phyloP scores from a whole-genome alignment of 495 filamentous ascomycete species.

The Aspergillus heteromorphus region DNA sequence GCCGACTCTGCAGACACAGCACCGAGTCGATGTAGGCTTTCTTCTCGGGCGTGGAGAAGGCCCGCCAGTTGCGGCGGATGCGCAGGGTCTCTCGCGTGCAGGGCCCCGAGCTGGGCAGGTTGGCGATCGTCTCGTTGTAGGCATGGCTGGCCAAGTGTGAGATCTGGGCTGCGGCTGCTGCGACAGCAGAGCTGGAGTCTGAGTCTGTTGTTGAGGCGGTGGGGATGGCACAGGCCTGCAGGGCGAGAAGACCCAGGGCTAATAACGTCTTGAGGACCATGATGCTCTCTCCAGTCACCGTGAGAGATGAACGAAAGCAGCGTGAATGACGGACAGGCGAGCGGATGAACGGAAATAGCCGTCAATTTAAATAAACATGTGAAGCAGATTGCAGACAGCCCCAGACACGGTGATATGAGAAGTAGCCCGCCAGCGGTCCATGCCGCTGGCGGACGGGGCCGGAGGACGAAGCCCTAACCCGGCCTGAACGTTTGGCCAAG shows the following conservation, averaged over 20 bases:
- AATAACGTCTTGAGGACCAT: constrained; percentile 16
- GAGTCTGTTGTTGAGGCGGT: constrained; percentile 1
- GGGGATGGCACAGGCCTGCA: constrained; percentile 10
- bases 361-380: too few species aligned
- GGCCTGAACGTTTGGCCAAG: too few species aligned
- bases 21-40: constrained; percentile 55
- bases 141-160: constrained; percentile 15
- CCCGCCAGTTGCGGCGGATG: constrained; percentile 45
- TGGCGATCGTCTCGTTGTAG: constrained; percentile 12
- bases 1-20: constrained; percentile 48
- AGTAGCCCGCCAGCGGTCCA: too few species aligned
- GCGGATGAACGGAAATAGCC: too few species aligned
- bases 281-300: not conserved
- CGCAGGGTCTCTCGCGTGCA: constrained; percentile 45
- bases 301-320: not conserved
- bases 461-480: too few species aligned
- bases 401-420: too few species aligned
- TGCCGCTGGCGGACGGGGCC: too few species aligned
- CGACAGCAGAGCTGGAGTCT: constrained; percentile 16
- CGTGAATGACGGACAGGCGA: too few species aligned
- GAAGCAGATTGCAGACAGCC: too few species aligned
- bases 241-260: constrained; percentile 8
- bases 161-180: constrained; percentile 16
- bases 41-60: constrained; percentile 36
- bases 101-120: constrained; percentile 15